These are phyloP conservation scores for Prunus davidiana DNA, from an alignment of 306 rosid genomes.

Conservation along the genomic window DNA sequence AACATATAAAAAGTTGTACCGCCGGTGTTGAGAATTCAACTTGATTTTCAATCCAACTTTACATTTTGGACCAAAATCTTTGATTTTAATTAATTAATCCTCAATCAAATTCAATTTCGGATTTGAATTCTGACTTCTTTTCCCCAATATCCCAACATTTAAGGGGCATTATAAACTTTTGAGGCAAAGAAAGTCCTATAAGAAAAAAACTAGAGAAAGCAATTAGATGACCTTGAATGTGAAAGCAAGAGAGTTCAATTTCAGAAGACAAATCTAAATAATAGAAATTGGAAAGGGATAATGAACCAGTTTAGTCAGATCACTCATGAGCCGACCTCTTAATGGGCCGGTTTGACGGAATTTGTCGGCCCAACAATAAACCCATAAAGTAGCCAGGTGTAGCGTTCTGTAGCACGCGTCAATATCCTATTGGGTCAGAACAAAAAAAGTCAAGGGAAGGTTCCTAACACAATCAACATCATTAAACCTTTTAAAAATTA, in stretches of 20 bases:
- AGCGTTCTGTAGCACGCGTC: not conserved
- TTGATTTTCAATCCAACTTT: not conserved
- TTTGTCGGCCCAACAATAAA: not conserved
- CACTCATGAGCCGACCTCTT: conserved; percentile 4
- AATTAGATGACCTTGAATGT: not conserved
- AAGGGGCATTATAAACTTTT: not conserved
- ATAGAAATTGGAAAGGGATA: not conserved
- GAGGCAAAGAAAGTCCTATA: not conserved
- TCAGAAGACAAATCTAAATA: not conserved
- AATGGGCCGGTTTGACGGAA: conserved; percentile 27
- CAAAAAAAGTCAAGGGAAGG: conserved; percentile 15
- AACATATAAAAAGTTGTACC: no score
- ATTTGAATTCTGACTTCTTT: not conserved
- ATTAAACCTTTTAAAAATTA: not conserved
- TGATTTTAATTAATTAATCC: not conserved
- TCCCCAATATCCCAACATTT: not conserved
- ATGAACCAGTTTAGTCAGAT: not conserved
- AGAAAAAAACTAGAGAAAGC: not conserved
- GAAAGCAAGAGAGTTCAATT: not conserved
- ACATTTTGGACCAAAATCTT: no score
- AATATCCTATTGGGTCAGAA: not conserved
- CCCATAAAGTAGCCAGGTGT: not conserved
- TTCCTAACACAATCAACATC: conserved; percentile 4
- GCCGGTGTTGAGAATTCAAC: no score
- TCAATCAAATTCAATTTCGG: not conserved